A percentile compares a stretch with the other conserved stretches of the same genome.
Evolutionary conservation across 257 asterid genomes (phyloP).

Genomic region (Primulina eburnea): DNA sequence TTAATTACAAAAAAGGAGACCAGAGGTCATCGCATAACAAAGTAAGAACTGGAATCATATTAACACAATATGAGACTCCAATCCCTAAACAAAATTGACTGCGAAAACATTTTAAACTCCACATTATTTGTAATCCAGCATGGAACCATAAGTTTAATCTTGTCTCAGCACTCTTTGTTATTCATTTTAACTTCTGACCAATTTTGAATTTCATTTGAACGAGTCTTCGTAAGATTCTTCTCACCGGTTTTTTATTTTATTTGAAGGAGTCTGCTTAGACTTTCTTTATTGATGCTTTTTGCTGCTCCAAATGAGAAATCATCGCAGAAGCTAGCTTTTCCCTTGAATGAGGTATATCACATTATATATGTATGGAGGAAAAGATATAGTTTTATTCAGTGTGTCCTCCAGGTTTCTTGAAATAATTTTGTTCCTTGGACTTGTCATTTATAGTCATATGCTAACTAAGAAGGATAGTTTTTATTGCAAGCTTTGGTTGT

Average conservation of each 20-base stretch:
- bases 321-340: conserved; percentile 36
- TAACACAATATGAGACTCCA: no score
- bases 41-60: no score
- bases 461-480: conserved; percentile 5
- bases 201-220: conserved; percentile 42
- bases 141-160: no score
- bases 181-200: conserved; percentile 25
- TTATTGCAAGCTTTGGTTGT: neutral
- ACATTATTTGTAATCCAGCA: no score
- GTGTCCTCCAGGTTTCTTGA: neutral
- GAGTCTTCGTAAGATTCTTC: conserved; percentile 66
- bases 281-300: conserved; percentile 51
- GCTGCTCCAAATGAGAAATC: conserved; percentile 38
- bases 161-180: neutral
- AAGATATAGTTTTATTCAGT: neutral
- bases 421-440: conserved; percentile 8
- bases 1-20: no score
- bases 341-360: conserved; percentile 55
- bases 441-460: conserved; percentile 10
- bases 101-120: no score
- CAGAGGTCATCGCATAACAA: no score
- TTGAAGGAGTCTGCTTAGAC: conserved; percentile 70
- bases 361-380: conserved; percentile 5
- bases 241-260: conserved; percentile 39
- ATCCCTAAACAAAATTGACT: no score